Evolutionary conservation across 768 basidiomycete species (phyloP), one percentile per base, ranked within the genome.

Genomic region (Floccularia luteovirens): DNA sequence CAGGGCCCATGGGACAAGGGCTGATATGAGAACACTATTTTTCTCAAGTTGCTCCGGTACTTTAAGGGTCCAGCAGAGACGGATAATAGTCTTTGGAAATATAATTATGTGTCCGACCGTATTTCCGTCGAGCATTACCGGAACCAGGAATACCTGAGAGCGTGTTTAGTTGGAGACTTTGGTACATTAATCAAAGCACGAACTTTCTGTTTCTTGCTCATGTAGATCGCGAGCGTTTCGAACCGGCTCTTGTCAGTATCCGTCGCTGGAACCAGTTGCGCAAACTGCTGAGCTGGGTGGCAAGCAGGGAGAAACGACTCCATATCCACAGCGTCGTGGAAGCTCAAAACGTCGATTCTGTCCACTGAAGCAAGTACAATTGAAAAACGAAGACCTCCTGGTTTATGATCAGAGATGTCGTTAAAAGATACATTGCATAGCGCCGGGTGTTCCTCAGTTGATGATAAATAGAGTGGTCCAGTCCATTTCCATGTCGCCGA

Each of bases 401-500:
- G 40, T 14, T 57, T 49, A 11, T 59, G 59, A 19, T 70, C 66
- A 7, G 65, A 63, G 2, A 66, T 51, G 25, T 79, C 74, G 37
- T 59, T 56, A 31, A 85, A 56, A 2, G 51, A 54, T 22, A 75
- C 65, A 24, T 71, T 61, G 57, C 80, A 80, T 5, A 57, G 57
- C 40, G 76, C 66, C 20, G 63, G 54, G 17, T 58, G 56, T 16
- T 59, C 60, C 3, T 54, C 55, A 10, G 58, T 54, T 2, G 57
- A 56, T 19, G 61, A 62, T 16, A 73, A 62, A 39, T 67, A 64
- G 21, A 84, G 59, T 16, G 72, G 59, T 17, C 81, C 82, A 25
- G 65, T 59, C 83, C 84, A 85, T 46, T 66, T 76, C 75, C 75
- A 86, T 39, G 72, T 72, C 51, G 75, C 77, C 16, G 63, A 63